phyloP scores from a whole-genome alignment of 345 rosid species.

The Chamaenerion angustifolium region DNA sequence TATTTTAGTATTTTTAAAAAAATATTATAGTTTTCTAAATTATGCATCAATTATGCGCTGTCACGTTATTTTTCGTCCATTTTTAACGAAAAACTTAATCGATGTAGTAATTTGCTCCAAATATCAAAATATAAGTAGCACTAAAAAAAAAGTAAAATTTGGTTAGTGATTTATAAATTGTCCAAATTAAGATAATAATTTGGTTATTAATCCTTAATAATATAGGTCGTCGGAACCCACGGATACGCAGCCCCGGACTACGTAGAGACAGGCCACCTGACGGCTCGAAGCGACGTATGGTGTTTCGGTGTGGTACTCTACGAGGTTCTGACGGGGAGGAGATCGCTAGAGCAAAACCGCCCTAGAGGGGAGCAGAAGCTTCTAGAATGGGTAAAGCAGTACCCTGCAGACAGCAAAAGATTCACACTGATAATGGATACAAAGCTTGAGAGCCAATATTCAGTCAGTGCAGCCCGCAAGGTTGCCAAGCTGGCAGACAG shows the following conservation, averaged over 20 bases:
- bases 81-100: too few relatives aligned
- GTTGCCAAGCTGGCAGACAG: slow-evolving; percentile 58
- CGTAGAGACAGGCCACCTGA: slow-evolving; percentile 67
- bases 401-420: slow-evolving; percentile 45
- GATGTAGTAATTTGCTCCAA: too few relatives aligned
- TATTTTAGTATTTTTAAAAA: too few relatives aligned
- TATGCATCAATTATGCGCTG: too few relatives aligned
- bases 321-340: slow-evolving; percentile 70
- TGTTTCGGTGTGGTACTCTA: slow-evolving; percentile 81
- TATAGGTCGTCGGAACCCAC: slow-evolving; percentile 65
- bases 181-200: too few relatives aligned
- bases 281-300: slow-evolving; percentile 68
- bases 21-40: too few relatives aligned
- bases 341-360: slow-evolving; percentile 55
- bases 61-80: too few relatives aligned
- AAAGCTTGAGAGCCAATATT: slow-evolving; percentile 40
- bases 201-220: too few relatives aligned
- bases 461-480: slow-evolving; percentile 33
- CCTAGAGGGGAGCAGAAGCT: slow-evolving; percentile 52
- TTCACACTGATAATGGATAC: slow-evolving; percentile 59
- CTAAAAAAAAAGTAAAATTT: too few relatives aligned
- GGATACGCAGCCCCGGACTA: slow-evolving; percentile 97
- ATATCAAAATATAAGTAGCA: too few relatives aligned
- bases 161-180: too few relatives aligned
- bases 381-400: slow-evolving; percentile 65